Base-by-base conservation (phyloP, 129 eudicot species). In the Escallonia herrerae region DNA sequence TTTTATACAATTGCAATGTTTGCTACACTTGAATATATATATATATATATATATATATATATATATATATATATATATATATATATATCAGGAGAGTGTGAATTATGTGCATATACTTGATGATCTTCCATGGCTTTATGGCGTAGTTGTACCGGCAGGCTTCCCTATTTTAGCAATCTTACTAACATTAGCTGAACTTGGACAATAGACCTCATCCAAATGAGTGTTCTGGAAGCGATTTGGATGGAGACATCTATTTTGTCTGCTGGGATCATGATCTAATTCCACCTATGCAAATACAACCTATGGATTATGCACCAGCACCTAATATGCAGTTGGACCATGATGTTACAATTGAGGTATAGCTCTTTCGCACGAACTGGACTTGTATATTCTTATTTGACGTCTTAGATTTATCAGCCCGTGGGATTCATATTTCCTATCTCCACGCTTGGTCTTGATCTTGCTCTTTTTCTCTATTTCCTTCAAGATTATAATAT, bases 171-270 rank as follows among this genome's bases (percentile, higher is more conserved):
- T 45, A 6, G 67, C 66, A 14, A 38, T 14, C 14, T 69, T 51
- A n/a, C 54, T 13, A 11, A 15, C 13, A 43, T 49, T 70, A 50
- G 13, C 22, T 63, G 59, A 56, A 2, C 7, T 56, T 6, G 48
- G 4, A 70, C 39, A 43, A 48, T 61, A 90, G 97, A 70, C 97
- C 95, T 40, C 97, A 90, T 71, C 97, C 97, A 43, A 90, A 90
- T 66, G 97, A 90, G 76, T 90, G 97, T 65, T 90, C 97, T 22
- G 97, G 97, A 66, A 86, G 97, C 65, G 97, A 90, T 76, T 80
- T 90, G 80, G 97, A 90, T 84, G 95, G 97, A 59, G 97, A 90
- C 72, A 73, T 86, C 56, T 90, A 90, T 75, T 86, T 86, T 64
- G 95, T 86, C 13, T 82, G 87, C 58, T 90, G 97, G 95, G 97